phyloP scores from a whole-genome alignment of 345 rosid genomes.

The Eucalyptus albens region DNA sequence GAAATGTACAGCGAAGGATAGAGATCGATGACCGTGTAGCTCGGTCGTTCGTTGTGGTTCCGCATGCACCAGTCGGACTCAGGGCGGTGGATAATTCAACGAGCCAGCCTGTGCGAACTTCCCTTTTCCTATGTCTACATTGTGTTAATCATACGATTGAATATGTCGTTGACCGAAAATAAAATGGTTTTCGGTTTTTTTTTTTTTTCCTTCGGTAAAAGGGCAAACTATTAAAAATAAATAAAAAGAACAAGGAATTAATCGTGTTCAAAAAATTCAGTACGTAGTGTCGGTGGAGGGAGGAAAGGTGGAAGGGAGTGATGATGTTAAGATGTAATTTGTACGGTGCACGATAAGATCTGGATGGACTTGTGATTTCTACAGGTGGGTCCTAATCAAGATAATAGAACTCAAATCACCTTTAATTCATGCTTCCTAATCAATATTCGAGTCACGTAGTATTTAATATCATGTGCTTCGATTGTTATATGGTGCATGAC shows the following conservation, averaged over 20 bases:
- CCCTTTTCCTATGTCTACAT: background rate
- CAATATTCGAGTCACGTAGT: background rate
- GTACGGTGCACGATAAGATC: background rate
- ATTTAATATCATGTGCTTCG: background rate
- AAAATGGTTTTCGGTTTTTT: background rate
- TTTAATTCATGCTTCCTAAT: background rate
- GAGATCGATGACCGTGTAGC: no score
- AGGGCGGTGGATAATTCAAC: background rate
- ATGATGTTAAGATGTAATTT: background rate
- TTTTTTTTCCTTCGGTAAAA: background rate
- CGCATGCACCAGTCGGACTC: background rate
- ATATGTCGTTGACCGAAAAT: background rate
- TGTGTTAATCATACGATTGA: background rate
- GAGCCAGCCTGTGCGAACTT: background rate
- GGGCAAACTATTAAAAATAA: background rate
- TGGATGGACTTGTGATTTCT: background rate
- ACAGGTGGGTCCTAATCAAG: background rate
- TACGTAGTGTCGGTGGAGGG: background rate
- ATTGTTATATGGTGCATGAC: background rate
- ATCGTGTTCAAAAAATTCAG: background rate
- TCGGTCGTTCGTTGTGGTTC: background rate
- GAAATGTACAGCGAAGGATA: background rate
- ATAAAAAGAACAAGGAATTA: background rate
- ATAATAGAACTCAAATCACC: background rate
- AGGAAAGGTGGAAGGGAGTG: background rate